Evolutionary conservation across 148 eudicot genomes (phyloP).

Genomic region (Gaultheria prostrata): DNA sequence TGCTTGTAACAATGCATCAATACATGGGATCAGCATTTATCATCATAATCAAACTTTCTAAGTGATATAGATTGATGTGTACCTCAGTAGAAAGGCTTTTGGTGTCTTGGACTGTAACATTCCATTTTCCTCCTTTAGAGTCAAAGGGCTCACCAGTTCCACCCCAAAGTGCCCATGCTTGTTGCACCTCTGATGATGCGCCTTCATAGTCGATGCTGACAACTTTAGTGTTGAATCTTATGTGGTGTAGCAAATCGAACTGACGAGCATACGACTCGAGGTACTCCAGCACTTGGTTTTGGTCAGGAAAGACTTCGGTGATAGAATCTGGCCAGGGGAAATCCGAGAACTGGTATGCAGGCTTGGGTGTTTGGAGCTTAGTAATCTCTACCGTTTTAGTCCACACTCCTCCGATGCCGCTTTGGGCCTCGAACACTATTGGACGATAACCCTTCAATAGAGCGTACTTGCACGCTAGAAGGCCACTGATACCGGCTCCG

Average conservation of each 20-base stretch:
- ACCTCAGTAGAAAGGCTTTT: constrained; percentile 37
- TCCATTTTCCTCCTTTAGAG: constrained; percentile 47
- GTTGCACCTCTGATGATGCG: constrained; percentile 34
- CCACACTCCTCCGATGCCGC: constrained; percentile 75
- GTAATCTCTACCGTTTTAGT: constrained; percentile 52
- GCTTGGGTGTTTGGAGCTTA: constrained; percentile 61
- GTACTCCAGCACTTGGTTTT: constrained; percentile 48
- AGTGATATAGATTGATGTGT: background rate
- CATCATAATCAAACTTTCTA: no score
- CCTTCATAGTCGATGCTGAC: constrained; percentile 46
- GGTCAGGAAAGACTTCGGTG: constrained; percentile 36
- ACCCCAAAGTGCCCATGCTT: constrained; percentile 54
- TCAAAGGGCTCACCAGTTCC: constrained; percentile 53
- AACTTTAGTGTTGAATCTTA: constrained; percentile 47
- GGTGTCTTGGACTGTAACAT: constrained; percentile 33
- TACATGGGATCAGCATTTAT: background rate
- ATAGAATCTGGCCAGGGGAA: constrained; percentile 65
- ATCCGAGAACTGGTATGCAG: constrained; percentile 61
- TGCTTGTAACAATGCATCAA: background rate
- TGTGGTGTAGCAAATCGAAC: constrained; percentile 42
- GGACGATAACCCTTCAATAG: constrained; percentile 62
- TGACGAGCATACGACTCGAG: constrained; percentile 57
- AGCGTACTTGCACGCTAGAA: constrained; percentile 69
- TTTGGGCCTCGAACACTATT: constrained; percentile 57
- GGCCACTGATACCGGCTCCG: constrained; percentile 78